A percentile compares a stretch with the other conserved stretches of the same genome.
Conservation (phyloP, 2,329 filamentous ascomycete genomes). For the Elsinoe ampelina region DNA sequence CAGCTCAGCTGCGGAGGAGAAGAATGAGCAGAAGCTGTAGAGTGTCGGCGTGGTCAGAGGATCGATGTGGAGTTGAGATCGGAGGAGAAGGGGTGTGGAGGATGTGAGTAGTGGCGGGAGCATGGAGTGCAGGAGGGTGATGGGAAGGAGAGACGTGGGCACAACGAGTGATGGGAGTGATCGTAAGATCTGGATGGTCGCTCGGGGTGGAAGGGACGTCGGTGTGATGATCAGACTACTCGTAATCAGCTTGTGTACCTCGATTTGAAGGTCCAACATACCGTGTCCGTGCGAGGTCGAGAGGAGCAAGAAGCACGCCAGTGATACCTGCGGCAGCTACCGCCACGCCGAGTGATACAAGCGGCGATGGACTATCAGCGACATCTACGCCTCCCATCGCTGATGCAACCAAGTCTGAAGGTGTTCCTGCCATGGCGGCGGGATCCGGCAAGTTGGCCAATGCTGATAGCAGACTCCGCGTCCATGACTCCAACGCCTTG, state of each 20-base stretch:
- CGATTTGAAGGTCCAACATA: constrained; percentile 18
- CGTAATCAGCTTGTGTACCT: constrained; percentile 15
- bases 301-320: constrained; percentile 70
- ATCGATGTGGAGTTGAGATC: constrained; percentile 76
- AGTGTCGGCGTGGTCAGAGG: constrained; percentile 69
- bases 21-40: constrained; percentile 75
- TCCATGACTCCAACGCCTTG: constrained; percentile 84
- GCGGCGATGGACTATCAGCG: constrained; percentile 70
- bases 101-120: constrained; percentile 75
- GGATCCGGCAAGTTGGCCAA: constrained; percentile 83
- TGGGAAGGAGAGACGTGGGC: constrained; percentile 57
- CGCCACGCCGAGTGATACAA: constrained; percentile 67
- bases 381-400: constrained; percentile 62
- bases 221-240: constrained; percentile 65
- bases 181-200: constrained; percentile 68
- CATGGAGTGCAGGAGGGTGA: constrained; percentile 79
- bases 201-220: constrained; percentile 62
- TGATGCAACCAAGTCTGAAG: constrained; percentile 36
- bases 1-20: constrained; percentile 68
- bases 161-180: constrained; percentile 63
- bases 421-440: constrained; percentile 45
- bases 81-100: constrained; percentile 74
- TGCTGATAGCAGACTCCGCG: constrained; percentile 79
- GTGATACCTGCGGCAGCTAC: constrained; percentile 59
- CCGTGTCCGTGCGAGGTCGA: constrained; percentile 81